phyloP scores from a whole-genome alignment of 2,329 filamentous ascomycete genomes.

The Fusarium sulawesiense region DNA sequence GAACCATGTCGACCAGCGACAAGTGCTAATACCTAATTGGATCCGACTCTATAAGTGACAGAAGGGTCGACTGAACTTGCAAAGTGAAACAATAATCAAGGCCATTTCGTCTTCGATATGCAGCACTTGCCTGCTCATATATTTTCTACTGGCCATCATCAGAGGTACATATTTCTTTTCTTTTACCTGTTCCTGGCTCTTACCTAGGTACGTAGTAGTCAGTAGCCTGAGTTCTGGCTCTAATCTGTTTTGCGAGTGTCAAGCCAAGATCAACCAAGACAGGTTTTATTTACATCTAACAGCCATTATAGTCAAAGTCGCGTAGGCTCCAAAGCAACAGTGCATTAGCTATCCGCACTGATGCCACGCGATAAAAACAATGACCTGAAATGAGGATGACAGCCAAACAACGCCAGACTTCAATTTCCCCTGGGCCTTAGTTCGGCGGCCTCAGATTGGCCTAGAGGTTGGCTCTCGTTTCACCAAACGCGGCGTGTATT shows the following conservation, averaged over 20 bases:
- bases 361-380: not conserved
- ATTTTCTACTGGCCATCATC: not conserved
- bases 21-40: not conserved
- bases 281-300: not conserved
- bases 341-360: not conserved
- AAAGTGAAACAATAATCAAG: not conserved
- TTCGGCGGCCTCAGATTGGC: slow-evolving; percentile 34
- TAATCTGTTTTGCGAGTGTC: not conserved
- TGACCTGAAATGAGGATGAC: not conserved
- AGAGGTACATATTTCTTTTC: not conserved
- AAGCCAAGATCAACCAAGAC: not conserved
- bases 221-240: not conserved
- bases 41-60: not conserved
- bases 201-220: not conserved
- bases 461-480: slow-evolving; percentile 26
- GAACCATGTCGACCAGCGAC: not conserved
- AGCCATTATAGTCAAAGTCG: not conserved
- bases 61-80: not conserved
- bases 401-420: not conserved
- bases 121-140: not conserved
- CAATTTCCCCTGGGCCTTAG: slow-evolving; percentile 3
- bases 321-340: not conserved
- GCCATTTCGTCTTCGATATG: too few relatives aligned
- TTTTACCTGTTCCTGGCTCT: not conserved
- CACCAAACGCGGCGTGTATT: slow-evolving; percentile 27